Base-by-base conservation (phyloP, 768 basidiomycete species). In the Agaricus blazei region DNA sequence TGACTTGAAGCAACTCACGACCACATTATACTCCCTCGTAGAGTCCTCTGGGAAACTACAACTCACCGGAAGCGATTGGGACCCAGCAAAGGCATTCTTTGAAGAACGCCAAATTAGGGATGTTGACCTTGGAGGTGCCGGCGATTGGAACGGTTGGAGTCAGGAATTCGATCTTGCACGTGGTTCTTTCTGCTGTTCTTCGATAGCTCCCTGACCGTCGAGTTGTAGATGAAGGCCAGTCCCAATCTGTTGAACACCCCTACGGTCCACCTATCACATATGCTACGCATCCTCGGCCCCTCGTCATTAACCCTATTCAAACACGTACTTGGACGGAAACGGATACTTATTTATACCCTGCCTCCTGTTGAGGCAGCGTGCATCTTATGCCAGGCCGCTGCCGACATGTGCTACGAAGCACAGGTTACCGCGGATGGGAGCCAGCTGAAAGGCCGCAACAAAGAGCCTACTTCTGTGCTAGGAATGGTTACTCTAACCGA, bases 401-500 rank as follows among this genome's bases (percentile, higher is more conserved):
- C 72, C 0, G 78, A 79, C 58, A 69, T 79, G 58, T 75, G 75
- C 57, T 80, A 71, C 52, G 76, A 75, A 56, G 67, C 65, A 1
- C 77, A 82, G 63, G 68, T 66, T 9, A 72, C 73, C 43, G 45
- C 59, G 24, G 60, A 58, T 52, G 46, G 62, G 43, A 37, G 63
- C 52, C 61, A 63, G 27, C 60, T 54, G 57, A 49, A 50, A 27
- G 48, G 48, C 6, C 54, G 54, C 29, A 49, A 50, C 60, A 73
- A 69, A 52, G 78, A 81, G 14, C 78, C 82, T 0, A 78, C 87
- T 53, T 81, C 74, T 57, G 87, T 90, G 2, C 77, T 93, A 2
- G 91, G 90, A 0, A 85, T 90, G 81, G 78, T 93, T 29, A 92
- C 89, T 0, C 75, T 93, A 0, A 83, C 75, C 45, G 91, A 93